Percentiles rank a stretch among this genome's conserved stretches.
Conservation (phyloP, 805 yeast species). For the Schwanniomyces occidentalis region DNA sequence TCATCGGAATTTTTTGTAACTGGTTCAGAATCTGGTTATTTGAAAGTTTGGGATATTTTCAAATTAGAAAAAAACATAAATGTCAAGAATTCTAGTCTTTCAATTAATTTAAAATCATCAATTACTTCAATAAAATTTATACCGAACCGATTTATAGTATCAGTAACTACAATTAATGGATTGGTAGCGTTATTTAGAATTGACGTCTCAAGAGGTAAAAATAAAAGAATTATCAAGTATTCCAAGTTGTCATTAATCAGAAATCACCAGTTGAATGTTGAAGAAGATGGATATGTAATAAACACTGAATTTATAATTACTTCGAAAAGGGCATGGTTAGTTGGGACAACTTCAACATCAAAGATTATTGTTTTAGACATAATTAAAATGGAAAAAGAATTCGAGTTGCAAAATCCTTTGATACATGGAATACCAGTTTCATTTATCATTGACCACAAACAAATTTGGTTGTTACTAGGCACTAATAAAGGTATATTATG, state of each 20-base stretch:
- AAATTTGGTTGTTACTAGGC: conserved; percentile 71
- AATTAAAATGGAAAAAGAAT: conserved; percentile 48
- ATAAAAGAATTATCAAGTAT: conserved; percentile 29
- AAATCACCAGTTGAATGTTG: conserved; percentile 32
- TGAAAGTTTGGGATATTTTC: conserved; percentile 77
- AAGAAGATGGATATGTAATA: conserved; percentile 44
- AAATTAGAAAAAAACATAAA: conserved; percentile 64
- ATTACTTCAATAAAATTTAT: conserved; percentile 54
- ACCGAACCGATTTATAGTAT: conserved; percentile 56
- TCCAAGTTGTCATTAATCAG: conserved; percentile 36
- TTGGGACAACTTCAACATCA: conserved; percentile 54
- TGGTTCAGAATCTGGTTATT: conserved; percentile 71
- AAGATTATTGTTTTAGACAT: conserved; percentile 58
- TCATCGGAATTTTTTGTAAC: conserved; percentile 68
- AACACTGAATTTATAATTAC: conserved; percentile 42
- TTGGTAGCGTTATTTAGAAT: conserved; percentile 37
- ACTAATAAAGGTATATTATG: conserved; percentile 72
- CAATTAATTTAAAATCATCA: conserved; percentile 48
- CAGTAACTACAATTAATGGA: conserved; percentile 54
- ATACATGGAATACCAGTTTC: conserved; percentile 66
- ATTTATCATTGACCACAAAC: conserved; percentile 53
- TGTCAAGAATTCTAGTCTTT: conserved; percentile 45
- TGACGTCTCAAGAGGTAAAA: conserved; percentile 35
- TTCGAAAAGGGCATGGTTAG: conserved; percentile 43
- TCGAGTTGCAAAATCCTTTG: conserved; percentile 52